A percentile compares a stretch with the other conserved stretches of the same genome.
Evolutionary conservation across 2,329 filamentous ascomycete genomes (phyloP).

Genomic region (Fusarium miscanthi): DNA sequence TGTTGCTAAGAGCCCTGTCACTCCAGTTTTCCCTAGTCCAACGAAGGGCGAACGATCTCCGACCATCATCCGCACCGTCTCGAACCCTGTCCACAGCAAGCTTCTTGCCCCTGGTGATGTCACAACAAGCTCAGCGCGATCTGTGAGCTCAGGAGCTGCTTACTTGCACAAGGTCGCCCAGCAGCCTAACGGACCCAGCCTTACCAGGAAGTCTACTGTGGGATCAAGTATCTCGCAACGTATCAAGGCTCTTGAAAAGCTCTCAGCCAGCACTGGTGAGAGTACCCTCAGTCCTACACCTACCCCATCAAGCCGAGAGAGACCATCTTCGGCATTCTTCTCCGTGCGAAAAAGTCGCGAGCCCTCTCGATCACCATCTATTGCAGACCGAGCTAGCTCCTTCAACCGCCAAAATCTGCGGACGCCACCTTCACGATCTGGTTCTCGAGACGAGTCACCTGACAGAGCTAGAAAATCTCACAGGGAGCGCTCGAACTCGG

Average conservation of each 20-base stretch:
- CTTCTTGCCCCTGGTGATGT: slow-evolving; percentile 59
- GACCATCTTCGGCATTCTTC: slow-evolving; percentile 67
- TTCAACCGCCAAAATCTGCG: slow-evolving; percentile 47
- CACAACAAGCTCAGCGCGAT: slow-evolving; percentile 60
- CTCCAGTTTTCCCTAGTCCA: slow-evolving; percentile 65
- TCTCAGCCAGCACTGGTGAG: slow-evolving; percentile 60
- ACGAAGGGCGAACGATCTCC: slow-evolving; percentile 44
- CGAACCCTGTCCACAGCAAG: slow-evolving; percentile 58
- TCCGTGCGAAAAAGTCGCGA: slow-evolving; percentile 65
- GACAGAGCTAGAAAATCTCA: slow-evolving; percentile 52
- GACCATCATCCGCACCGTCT: slow-evolving; percentile 58
- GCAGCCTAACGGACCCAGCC: slow-evolving; percentile 60
- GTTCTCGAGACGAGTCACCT: slow-evolving; percentile 57
- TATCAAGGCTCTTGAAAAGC: slow-evolving; percentile 91
- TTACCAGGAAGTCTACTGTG: slow-evolving; percentile 77
- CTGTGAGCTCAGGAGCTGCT: slow-evolving; percentile 67
- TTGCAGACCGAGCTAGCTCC: slow-evolving; percentile 57
- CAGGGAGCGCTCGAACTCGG: slow-evolving; percentile 63
- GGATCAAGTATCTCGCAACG: slow-evolving; percentile 93
- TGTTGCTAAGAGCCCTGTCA: slow-evolving; percentile 85
- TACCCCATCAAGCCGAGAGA: slow-evolving; percentile 47
- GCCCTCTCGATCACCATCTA: slow-evolving; percentile 57
- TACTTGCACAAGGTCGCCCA: slow-evolving; percentile 66
- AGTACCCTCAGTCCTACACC: slow-evolving; percentile 8
- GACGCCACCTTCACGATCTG: slow-evolving; percentile 54